phyloP scores from a whole-genome alignment of 1,284 basidiomycete species.

The Austropuccinia psidii region DNA sequence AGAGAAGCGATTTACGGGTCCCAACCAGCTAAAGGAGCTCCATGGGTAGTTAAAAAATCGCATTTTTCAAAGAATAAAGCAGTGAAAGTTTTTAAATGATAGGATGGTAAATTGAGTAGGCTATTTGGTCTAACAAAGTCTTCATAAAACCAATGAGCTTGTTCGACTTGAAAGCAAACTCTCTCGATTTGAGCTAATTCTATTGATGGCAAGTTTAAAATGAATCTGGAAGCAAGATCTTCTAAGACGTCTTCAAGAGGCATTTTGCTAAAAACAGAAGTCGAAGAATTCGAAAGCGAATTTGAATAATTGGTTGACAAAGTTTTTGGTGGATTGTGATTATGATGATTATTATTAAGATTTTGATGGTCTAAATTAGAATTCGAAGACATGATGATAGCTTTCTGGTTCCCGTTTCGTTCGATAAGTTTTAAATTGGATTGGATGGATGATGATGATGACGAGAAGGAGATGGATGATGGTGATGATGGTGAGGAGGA shows the following conservation, averaged over 20 bases:
- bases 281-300: constrained; percentile 19
- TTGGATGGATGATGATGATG: no score
- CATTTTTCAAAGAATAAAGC: constrained; percentile 78
- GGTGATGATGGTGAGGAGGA: no score
- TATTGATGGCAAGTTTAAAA: constrained; percentile 89
- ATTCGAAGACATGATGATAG: no score
- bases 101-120: constrained; percentile 75
- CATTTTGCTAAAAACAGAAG: constrained; percentile 35
- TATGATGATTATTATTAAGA: no score
- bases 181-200: constrained; percentile 85
- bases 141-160: constrained; percentile 99
- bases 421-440: no score
- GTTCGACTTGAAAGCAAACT: constrained; percentile 97
- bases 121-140: constrained; percentile 79
- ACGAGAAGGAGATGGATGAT: no score
- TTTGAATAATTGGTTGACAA: constrained; percentile 1
- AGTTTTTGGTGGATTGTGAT: no score
- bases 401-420: no score
- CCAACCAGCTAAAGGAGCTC: constrained; percentile 23
- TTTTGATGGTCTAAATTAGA: no score
- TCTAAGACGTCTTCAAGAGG: constrained; percentile 46
- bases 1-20: constrained; percentile 28
- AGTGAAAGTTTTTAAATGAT: constrained; percentile 88
- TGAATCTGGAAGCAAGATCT: constrained; percentile 62
- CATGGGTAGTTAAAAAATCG: constrained; percentile 57